A percentile compares a stretch with the other conserved stretches of the same genome.
Evolutionary conservation across 2,329 filamentous ascomycete genomes (phyloP).

Genomic region (Drechslerella coelobrocha): DNA sequence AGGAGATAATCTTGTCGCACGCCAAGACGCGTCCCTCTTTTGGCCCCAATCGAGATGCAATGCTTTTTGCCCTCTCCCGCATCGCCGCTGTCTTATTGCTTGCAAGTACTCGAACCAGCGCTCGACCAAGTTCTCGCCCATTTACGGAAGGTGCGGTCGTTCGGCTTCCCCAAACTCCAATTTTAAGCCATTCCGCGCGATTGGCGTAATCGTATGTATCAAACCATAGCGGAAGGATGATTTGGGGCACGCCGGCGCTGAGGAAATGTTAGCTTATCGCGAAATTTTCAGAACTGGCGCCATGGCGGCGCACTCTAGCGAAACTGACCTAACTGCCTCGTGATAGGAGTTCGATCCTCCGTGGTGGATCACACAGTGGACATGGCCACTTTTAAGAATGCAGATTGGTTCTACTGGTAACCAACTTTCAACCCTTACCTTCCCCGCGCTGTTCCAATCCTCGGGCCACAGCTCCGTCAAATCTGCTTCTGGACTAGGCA

Average conservation of each 20-base stretch:
- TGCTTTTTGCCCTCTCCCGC: not conserved
- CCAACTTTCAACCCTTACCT: conserved; percentile 55
- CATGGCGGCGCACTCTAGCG: not conserved
- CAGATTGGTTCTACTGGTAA: conserved; percentile 56
- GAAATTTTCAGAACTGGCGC: not conserved
- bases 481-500: not conserved
- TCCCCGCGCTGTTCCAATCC: not conserved
- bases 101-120: conserved; percentile 54
- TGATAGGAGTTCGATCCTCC: conserved; percentile 60
- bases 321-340: conserved; percentile 60
- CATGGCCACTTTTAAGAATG: conserved; percentile 57
- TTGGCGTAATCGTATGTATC: conserved; percentile 62
- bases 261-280: conserved; percentile 15
- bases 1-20: too few relatives aligned
- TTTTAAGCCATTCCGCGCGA: conserved; percentile 59
- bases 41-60: not conserved
- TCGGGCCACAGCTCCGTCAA: not conserved
- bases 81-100: conserved; percentile 6
- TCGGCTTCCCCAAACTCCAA: conserved; percentile 60
- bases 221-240: conserved; percentile 62
- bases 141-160: conserved; percentile 57
- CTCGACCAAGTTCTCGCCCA: conserved; percentile 53
- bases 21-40: too few relatives aligned
- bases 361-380: conserved; percentile 58
- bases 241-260: conserved; percentile 61